These are phyloP conservation scores for Prunella vulgaris DNA, from an alignment of 257 asterid species.

Conservation along the genomic window DNA sequence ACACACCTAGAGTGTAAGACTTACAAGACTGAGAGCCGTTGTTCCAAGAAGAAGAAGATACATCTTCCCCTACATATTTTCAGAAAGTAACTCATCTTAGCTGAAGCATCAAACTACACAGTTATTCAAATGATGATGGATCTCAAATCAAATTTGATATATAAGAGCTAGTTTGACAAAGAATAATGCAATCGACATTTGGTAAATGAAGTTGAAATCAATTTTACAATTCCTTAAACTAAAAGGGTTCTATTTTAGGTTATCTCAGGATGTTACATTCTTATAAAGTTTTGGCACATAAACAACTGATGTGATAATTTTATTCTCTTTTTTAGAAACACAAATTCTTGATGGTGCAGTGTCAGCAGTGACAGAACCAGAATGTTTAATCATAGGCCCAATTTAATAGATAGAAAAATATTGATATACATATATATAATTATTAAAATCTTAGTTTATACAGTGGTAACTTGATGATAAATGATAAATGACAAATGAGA, in stretches of 20 bases:
- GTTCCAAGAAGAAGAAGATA: conserved; percentile 96
- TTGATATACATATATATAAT: no score
- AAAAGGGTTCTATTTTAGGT: background rate
- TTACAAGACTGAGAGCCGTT: conserved; percentile 91
- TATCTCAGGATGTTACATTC: background rate
- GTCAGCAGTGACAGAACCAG: no score
- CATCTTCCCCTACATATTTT: conserved; percentile 71
- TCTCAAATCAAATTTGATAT: background rate
- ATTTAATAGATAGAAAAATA: no score
- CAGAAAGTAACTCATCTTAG: background rate
- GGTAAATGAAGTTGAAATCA: background rate
- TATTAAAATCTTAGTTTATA: no score
- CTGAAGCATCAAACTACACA: no score
- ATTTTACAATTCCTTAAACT: background rate
- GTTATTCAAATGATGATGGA: background rate
- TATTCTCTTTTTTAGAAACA: background rate
- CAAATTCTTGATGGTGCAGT: background rate
- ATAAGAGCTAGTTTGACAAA: background rate
- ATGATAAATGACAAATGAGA: no score
- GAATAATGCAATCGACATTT: background rate
- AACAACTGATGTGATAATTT: background rate
- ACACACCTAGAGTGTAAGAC: no score
- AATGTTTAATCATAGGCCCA: no score
- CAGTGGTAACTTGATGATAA: no score
- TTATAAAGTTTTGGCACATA: background rate